These are phyloP conservation scores for Selaginella moellendorffii DNA, from an alignment of 75 land plant species.

Conservation along the genomic window DNA sequence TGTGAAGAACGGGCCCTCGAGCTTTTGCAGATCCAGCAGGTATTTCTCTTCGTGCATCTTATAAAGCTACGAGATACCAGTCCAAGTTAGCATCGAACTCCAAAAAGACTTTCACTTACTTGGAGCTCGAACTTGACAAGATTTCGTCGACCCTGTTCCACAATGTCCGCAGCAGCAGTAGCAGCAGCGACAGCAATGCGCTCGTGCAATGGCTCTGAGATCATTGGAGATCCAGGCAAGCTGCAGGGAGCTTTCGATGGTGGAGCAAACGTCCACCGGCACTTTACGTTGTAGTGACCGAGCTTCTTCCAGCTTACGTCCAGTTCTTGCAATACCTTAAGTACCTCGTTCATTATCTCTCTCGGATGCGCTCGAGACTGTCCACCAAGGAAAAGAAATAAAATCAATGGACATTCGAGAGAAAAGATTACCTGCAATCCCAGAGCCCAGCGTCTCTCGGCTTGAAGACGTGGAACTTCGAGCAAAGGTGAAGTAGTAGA, in stretches of 20 bases:
- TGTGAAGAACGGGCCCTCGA: conserved; percentile 57
- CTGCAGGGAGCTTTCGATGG: conserved; percentile 15
- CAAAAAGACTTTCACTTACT: too few relatives aligned
- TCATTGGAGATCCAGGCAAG: conserved; percentile 10
- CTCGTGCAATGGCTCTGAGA: conserved; percentile 21
- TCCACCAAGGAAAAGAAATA: neutral
- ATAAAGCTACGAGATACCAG: conserved; percentile 55
- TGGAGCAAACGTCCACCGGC: conserved; percentile 52
- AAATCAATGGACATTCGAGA: too few relatives aligned
- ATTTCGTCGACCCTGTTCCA: conserved; percentile 17
- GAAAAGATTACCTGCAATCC: conserved; percentile 31
- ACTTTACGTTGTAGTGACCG: conserved; percentile 84
- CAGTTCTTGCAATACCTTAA: conserved; percentile 69
- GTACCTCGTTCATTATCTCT: conserved; percentile 78
- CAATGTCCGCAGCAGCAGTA: conserved; percentile 23
- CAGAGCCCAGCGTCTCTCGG: conserved; percentile 56
- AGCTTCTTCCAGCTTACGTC: conserved; percentile 77
- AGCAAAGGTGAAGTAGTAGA: too few relatives aligned
- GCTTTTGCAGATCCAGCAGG: conserved; percentile 37
- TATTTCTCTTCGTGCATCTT: conserved; percentile 74
- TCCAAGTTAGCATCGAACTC: too few relatives aligned
- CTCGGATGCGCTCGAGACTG: conserved; percentile 85
- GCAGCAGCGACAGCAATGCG: conserved; percentile 19
- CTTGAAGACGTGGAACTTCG: conserved; percentile 19
- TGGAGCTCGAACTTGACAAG: conserved; percentile 77